Base-by-base conservation (phyloP, 306 rosid genomes). In the Alnus rubra region DNA sequence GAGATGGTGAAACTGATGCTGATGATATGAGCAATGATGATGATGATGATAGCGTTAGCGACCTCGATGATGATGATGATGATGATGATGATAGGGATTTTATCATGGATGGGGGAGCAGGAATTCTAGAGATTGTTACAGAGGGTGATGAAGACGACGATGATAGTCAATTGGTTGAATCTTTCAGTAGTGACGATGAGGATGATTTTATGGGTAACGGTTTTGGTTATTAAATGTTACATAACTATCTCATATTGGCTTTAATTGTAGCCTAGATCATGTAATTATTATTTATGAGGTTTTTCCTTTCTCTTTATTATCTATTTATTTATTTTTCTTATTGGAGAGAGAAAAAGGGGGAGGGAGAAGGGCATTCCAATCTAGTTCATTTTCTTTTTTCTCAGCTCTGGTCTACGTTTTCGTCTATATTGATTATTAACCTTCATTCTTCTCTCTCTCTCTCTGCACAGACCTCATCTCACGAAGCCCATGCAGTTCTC, bases 91-190 rank as follows among this genome's bases (percentile, higher is more conserved):
- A 94, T 31, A 95, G 90, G 18, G 98, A 90, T 82, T 93, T 85
- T 48, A 79, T 85, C 3, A 77, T 95, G 85, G 94, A 90, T 19
- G 98, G 93, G 0, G 93, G 91, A 35, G 77, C 78, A 44, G 96
- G 92, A 71, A 13, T 95, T 7, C 65, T 93, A 75, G 99, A 89
- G 79, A 86, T 88, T 62, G 82, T 84, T 63, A 82, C 94, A 0
- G 98, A 95, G 23, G 96, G 90, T 4, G 97, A 92, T 6, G 95
- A 89, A 10, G 96, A 92, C 12, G 96, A 91, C 4, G 96, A 90
- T n/a, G 97, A 89, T 74, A 88, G 99, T 84, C 85, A 90, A 71
- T 48, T 72, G 74, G 75, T 82, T 45, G 96, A 87, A 73, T 83
- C 93, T 3, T 84, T 64, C 39, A 93, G 96, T 80, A 93, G 97